Evolutionary conservation across 129 eudicot genomes (phyloP), one percentile per base, ranked within the genome.

Genomic region (Kitagawia praeruptora): DNA sequence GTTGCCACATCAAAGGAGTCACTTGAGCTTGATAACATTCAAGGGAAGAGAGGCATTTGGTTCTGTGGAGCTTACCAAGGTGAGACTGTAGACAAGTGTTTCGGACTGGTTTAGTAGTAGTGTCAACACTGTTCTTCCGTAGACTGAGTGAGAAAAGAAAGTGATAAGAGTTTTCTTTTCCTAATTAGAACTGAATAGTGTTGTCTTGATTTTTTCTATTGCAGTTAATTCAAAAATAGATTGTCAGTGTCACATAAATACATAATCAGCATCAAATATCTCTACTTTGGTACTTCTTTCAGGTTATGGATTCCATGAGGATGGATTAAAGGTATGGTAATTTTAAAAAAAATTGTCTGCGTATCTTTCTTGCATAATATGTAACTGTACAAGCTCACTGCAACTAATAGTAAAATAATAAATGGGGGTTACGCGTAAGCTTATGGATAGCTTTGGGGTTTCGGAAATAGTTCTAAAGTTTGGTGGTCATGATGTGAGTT

Each of bases 41-140:
- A 96, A 90, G 99, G 99, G 84, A 92, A 86, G 81, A 92, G 98
- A 74, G 86, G 96, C 71, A 86, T 96, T 64, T 96, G 99, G 99
- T 96, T 92, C 77, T 90, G 95, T 87, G 99, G 99, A 70, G 98
- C 99, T 53, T 96, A 96, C 87, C 98, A 90, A 82, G 98, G 99
- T 95, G 76, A 51, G 34, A 56, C n/a, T 0, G 31, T 23, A 8
- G 67, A 58, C 3, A 9, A 58, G 34, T 21, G 31, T 58, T 58
- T 58, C 27, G 15, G 67, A 31, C 31, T 58, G 31, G 31, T 58
- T 58, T 58, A 8, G 14, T 8, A n/a, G 31, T n/a, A 58, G 3
- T 58, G 34, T n/a, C 67, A 58, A 58, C 34, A 31, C 34, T 58
- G 67, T 58, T 58, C 34, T 58, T 56, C 66, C 2, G 31, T n/a